These are phyloP conservation scores for Cryptosporidium ryanae DNA, from an alignment of 169 alveolate genomes.

Conservation along the genomic window DNA sequence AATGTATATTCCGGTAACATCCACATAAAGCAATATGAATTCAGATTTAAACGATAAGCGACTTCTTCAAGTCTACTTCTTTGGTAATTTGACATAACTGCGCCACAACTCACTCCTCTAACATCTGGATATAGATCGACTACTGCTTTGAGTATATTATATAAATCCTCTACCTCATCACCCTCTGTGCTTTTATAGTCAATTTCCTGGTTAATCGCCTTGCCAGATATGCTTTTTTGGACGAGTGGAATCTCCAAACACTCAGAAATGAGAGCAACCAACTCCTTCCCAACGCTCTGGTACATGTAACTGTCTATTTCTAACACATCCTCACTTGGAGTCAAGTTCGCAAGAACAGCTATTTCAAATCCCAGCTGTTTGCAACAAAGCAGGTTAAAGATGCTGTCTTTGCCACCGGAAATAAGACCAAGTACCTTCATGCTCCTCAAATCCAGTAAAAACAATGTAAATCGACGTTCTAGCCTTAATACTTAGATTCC, in stretches of 20 bases:
- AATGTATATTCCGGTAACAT: conserved; percentile 87
- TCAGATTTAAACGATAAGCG: conserved; percentile 82
- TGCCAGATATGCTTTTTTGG: conserved; percentile 83
- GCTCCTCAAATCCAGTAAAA: not conserved
- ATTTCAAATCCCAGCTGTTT: conserved; percentile 76
- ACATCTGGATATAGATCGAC: conserved; percentile 86
- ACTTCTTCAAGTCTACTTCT: conserved; percentile 95
- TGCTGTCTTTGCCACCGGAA: conserved; percentile 90
- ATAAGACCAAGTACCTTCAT: conserved; percentile 86
- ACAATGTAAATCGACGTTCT: not conserved
- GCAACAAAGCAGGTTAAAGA: conserved; percentile 80
- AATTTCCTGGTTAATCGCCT: conserved; percentile 84
- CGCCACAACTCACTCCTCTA: conserved; percentile 95
- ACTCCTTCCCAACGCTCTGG: conserved; percentile 95
- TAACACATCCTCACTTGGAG: conserved; percentile 77
- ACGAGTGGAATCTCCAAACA: conserved; percentile 92
- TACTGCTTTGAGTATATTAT: conserved; percentile 82
- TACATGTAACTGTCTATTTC: conserved; percentile 95
- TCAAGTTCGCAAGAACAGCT: conserved; percentile 67
- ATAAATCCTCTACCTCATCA: conserved; percentile 97
- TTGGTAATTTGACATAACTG: conserved; percentile 96
- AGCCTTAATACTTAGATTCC: not conserved
- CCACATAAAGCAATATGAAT: conserved; percentile 86
- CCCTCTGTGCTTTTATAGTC: conserved; percentile 83
- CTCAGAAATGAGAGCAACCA: conserved; percentile 92